Percentiles rank a stretch among this genome's conserved stretches.
These are phyloP conservation scores for Parasitella parasitica DNA, from an alignment of 371 early-diverging fungal species.

Conservation along the genomic window DNA sequence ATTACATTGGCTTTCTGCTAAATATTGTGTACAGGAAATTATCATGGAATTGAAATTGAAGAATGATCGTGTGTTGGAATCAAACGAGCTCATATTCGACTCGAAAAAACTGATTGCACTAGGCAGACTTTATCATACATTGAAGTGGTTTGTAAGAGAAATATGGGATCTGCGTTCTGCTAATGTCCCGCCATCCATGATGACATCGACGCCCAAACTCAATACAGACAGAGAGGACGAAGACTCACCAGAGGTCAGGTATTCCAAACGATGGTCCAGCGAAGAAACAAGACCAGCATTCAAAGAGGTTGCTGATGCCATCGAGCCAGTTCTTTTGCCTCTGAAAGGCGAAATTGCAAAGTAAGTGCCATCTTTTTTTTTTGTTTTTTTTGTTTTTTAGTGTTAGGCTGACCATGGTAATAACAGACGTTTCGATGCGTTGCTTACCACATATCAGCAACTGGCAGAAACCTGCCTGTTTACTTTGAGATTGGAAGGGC, in stretches of 20 bases:
- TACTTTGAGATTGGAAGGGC: conserved; percentile 79
- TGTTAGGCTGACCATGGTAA: background rate
- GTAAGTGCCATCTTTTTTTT: conserved; percentile 11
- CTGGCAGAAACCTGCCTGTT: conserved; percentile 81
- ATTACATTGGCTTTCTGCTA: background rate
- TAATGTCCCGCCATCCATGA: conserved; percentile 7
- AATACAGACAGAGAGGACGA: conserved; percentile 24
- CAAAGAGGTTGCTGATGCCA: background rate
- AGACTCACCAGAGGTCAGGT: conserved; percentile 14
- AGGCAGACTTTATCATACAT: conserved; percentile 79
- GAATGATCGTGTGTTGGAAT: conserved; percentile 72
- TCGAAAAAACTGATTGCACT: conserved; percentile 69
- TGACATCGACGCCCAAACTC: conserved; percentile 20
- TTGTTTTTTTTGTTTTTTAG: background rate
- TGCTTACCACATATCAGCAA: conserved; percentile 62
- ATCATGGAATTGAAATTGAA: conserved; percentile 76
- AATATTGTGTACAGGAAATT: conserved; percentile 63
- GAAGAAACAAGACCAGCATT: conserved; percentile 5
- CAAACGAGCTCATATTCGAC: conserved; percentile 85
- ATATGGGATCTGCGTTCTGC: conserved; percentile 60
- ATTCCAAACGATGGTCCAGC: conserved; percentile 30
- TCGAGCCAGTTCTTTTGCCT: conserved; percentile 25
- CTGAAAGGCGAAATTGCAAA: conserved; percentile 41
- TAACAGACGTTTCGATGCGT: conserved; percentile 50
- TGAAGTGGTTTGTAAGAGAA: conserved; percentile 78